These are phyloP conservation scores for Aaosphaeria pasadenensis DNA, from an alignment of 2,329 filamentous ascomycete genomes.

Conservation along the genomic window DNA sequence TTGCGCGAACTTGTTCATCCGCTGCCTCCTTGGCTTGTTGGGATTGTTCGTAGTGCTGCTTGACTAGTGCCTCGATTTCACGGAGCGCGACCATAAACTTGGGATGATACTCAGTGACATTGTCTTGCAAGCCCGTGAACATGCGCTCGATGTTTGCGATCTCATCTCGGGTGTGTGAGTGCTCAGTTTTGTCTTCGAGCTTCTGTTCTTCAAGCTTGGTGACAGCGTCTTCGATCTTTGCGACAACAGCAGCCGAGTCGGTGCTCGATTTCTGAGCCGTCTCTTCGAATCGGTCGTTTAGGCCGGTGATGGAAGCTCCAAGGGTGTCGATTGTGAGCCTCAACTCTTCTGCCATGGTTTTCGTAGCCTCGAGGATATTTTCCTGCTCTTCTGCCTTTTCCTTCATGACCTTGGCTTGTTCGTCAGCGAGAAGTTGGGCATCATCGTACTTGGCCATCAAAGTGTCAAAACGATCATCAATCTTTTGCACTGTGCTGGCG, in stretches of 20 bases:
- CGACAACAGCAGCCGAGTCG: constrained; percentile 83
- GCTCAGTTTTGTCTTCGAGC: constrained; percentile 70
- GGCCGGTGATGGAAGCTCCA: constrained; percentile 56
- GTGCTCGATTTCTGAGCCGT: constrained; percentile 83
- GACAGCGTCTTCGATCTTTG: constrained; percentile 75
- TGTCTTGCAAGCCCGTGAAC: constrained; percentile 73
- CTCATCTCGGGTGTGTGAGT: constrained; percentile 78
- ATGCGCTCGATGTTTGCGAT: constrained; percentile 70
- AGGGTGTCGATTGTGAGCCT: constrained; percentile 83
- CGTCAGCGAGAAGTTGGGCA: constrained; percentile 70
- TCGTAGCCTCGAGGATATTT: constrained; percentile 70
- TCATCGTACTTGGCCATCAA: constrained; percentile 87
- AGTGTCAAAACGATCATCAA: constrained; percentile 77
- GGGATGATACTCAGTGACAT: constrained; percentile 80
- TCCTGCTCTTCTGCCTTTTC: constrained; percentile 71
- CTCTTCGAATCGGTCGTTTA: constrained; percentile 66
- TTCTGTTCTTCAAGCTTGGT: constrained; percentile 73
- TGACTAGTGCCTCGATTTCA: constrained; percentile 78
- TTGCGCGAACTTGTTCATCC: constrained; percentile 40
- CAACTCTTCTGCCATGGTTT: constrained; percentile 80
- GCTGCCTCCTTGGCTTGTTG: constrained; percentile 55
- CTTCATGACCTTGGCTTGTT: constrained; percentile 69
- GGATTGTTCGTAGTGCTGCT: constrained; percentile 84
- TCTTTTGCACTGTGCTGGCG: constrained; percentile 53
- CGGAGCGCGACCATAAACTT: constrained; percentile 83